These are phyloP conservation scores for Penicillium sp. DNA, from an alignment of 2,329 filamentous ascomycete genomes.

Conservation along the genomic window DNA sequence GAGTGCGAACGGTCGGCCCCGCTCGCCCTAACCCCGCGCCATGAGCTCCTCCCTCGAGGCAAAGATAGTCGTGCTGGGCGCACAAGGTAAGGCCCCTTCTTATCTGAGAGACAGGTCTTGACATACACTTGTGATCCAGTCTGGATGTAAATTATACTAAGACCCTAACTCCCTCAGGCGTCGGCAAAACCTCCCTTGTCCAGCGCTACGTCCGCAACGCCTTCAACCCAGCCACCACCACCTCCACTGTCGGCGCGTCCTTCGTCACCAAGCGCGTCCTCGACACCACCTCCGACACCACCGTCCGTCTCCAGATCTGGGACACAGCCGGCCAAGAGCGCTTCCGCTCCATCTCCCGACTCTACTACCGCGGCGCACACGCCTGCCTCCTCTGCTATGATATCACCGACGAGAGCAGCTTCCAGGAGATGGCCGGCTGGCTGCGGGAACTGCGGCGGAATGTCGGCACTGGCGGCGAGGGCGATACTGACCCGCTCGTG, in stretches of 20 bases:
- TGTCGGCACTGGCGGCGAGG: conserved; percentile 56
- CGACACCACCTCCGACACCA: conserved; percentile 81
- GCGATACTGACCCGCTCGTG: conserved; percentile 68
- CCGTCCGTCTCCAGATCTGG: conserved; percentile 93
- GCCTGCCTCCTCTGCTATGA: conserved; percentile 93
- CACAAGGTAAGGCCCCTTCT: conserved; percentile 46
- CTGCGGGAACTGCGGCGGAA: conserved; percentile 81
- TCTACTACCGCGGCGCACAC: conserved; percentile 96
- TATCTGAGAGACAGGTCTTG: no score
- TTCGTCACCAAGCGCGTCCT: conserved; percentile 79
- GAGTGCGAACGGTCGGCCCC: conserved; percentile 32
- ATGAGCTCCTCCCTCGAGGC: conserved; percentile 56
- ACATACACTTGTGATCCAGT: no score
- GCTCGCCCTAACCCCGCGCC: conserved; percentile 36
- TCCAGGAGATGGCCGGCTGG: conserved; percentile 91
- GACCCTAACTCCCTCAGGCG: conserved; percentile 40
- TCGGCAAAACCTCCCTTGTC: conserved; percentile 58
- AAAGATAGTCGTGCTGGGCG: conserved; percentile 57
- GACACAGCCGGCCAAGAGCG: conserved; percentile 95
- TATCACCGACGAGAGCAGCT: conserved; percentile 83
- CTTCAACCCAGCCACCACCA: conserved; percentile 47
- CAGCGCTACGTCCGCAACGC: conserved; percentile 54
- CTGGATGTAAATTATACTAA: conserved; percentile 7
- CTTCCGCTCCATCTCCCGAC: conserved; percentile 88
- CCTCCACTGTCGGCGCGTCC: conserved; percentile 76